These are phyloP conservation scores for Gossypium laxum DNA, from an alignment of 441 rosid genomes.

Conservation along the genomic window DNA sequence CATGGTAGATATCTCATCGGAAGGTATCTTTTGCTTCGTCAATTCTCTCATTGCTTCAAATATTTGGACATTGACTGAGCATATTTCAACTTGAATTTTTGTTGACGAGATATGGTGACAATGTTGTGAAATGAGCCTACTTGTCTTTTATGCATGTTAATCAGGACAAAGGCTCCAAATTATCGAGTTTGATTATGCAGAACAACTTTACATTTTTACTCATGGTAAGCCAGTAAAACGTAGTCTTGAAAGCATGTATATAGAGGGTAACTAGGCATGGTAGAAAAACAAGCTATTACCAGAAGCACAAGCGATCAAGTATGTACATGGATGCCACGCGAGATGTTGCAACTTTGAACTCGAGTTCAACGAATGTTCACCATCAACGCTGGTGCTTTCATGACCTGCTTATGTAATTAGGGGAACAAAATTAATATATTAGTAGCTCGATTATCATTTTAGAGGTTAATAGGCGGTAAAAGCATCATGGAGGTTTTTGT, in stretches of 20 bases:
- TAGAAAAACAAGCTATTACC: conserved; percentile 56
- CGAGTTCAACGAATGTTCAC: conserved; percentile 26
- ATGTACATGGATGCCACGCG: conserved; percentile 50
- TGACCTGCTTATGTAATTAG: conserved; percentile 25
- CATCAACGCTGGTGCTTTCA: conserved; percentile 24
- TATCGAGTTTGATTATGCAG: background rate
- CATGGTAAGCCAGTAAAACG: background rate
- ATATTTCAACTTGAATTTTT: no score
- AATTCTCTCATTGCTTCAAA: no score
- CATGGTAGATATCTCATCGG: no score
- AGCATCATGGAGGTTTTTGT: no score
- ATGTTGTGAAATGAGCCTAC: background rate
- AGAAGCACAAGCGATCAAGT: conserved; percentile 53
- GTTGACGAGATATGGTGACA: no score
- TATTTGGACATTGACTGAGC: no score
- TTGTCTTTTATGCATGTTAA: background rate
- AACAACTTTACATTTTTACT: background rate
- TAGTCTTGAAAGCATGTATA: background rate
- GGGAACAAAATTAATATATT: background rate
- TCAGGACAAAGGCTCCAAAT: background rate
- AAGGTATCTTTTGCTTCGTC: no score
- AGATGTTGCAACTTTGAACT: conserved; percentile 47
- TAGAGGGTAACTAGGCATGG: conserved; percentile 28
- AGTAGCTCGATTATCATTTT: background rate
- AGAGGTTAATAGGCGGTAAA: no score